Evolutionary conservation across 306 rosid species (phyloP), one percentile per base, ranked within the genome.

Genomic region (Gillenia trifoliata): DNA sequence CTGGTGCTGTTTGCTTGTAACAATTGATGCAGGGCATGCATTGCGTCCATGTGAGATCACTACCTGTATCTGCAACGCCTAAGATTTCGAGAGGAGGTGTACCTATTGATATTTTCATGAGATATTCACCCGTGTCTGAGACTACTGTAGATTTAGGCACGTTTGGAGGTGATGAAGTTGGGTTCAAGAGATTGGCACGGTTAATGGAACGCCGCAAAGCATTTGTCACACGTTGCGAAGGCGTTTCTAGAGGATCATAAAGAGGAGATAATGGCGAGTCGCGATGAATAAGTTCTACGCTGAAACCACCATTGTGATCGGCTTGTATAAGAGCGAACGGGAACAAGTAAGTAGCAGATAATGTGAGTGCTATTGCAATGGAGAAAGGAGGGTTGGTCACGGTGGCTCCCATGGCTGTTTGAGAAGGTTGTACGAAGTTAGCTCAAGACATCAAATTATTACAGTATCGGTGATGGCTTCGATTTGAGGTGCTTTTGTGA

Each of bases 171-270:
- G 13, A 40, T 17, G 20, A 40, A 23, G 52, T 66, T 22, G n/a
- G 12, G 19, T 6, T 8, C 5, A 40, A 13, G 13, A 40, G 12
- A 12, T 41, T 16, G 55, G 3, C 71, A 20, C 60, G 74, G 5
- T 5, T 26, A 29, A 75, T 7, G 28, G 89, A 85, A 25, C 85
- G 87, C 11, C 22, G 34, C 54, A 41, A 66, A 7, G 56, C 71
- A 41, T 66, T 66, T 25, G 22, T 41, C 7, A 41, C 23, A 1
- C 34, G 23, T 66, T 66, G 33, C 3, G 59, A 47, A 0, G 17
- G 16, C 19, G 60, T 15, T 67, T 41, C 16, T 43, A 22, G 25
- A 67, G 57, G 57, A 67, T 45, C 45, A n/a, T 43, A 16, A 23
- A 41, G 56, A 41, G 57, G 38, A 26, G 55, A 45, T 26, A 28